These are phyloP conservation scores for Mortierella antarctica DNA, from an alignment of 192 early-diverging fungal genomes.

Conservation along the genomic window DNA sequence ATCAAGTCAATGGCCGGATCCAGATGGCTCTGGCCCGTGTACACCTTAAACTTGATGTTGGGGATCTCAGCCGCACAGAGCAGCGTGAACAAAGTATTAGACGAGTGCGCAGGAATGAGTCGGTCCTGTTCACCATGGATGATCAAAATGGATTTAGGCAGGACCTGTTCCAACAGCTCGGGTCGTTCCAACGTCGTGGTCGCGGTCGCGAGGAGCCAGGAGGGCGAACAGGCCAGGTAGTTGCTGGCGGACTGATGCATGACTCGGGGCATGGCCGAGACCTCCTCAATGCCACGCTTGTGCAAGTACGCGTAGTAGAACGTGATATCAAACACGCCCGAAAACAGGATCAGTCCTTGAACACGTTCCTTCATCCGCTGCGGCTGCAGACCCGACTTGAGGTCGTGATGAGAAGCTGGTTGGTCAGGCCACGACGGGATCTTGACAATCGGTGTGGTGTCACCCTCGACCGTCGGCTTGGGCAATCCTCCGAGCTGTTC, in stretches of 20 bases:
- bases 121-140: slow-evolving; percentile 51
- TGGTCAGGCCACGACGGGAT: slow-evolving; percentile 43
- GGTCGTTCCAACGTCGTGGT: slow-evolving; percentile 23
- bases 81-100: slow-evolving; percentile 34
- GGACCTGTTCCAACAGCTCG: slow-evolving; percentile 41
- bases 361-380: slow-evolving; percentile 31
- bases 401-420: slow-evolving; percentile 26
- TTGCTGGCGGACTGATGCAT: slow-evolving; percentile 53
- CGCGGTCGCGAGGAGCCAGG: slow-evolving; percentile 38
- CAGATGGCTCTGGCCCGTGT: slow-evolving; percentile 41
- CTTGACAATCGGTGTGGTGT: slow-evolving; percentile 28
- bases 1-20: slow-evolving; percentile 51
- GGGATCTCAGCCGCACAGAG: slow-evolving; percentile 48
- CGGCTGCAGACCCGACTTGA: neutral
- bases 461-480: slow-evolving; percentile 16
- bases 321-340: slow-evolving; percentile 56
- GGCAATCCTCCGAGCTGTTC: slow-evolving; percentile 38
- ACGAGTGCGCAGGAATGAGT: slow-evolving; percentile 40
- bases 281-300: slow-evolving; percentile 55
- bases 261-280: slow-evolving; percentile 50
- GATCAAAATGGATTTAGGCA: slow-evolving; percentile 45
- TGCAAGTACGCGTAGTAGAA: slow-evolving; percentile 59
- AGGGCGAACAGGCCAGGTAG: slow-evolving; percentile 49
- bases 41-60: slow-evolving; percentile 52
- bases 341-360: slow-evolving; percentile 51